phyloP scores from a whole-genome alignment of 2,329 filamentous ascomycete species.

The Diaporthe vaccinii region DNA sequence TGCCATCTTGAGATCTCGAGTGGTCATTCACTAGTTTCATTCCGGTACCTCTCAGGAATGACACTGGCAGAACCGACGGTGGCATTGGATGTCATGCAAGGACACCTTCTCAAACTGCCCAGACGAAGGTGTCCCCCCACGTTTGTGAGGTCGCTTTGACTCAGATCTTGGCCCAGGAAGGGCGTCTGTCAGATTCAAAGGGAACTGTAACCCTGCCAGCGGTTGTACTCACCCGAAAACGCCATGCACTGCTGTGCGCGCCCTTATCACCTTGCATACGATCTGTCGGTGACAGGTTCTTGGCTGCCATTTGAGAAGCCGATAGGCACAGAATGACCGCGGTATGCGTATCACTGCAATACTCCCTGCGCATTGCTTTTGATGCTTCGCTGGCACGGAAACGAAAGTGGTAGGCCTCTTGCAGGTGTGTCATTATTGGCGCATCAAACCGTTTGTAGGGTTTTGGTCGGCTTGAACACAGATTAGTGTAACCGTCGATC shows the following conservation, averaged over 20 bases:
- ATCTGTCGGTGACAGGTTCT: conserved; percentile 3
- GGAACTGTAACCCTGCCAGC: neutral
- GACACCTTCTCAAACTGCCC: neutral
- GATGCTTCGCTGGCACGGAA: conserved; percentile 8
- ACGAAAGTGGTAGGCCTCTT: neutral
- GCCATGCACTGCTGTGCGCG: neutral
- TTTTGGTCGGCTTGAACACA: neutral
- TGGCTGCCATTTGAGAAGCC: neutral
- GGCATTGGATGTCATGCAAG: neutral
- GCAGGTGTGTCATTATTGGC: neutral
- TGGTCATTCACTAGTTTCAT: neutral
- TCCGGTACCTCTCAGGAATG: too few species aligned
- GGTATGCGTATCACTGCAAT: neutral
- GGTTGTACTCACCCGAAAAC: neutral
- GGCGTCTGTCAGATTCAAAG: conserved; percentile 15
- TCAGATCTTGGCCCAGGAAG: conserved; percentile 8
- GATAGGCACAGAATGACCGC: neutral
- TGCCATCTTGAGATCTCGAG: neutral
- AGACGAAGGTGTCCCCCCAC: neutral
- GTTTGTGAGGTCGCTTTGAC: neutral
- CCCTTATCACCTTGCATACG: neutral
- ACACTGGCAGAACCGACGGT: neutral
- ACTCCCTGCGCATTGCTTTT: neutral
- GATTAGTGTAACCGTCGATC: neutral
- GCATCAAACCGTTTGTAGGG: neutral